Percentiles rank a stretch among this genome's conserved stretches.
Conservation (phyloP, 2,329 filamentous ascomycete species). For the Arachnopeziza araneosa region DNA sequence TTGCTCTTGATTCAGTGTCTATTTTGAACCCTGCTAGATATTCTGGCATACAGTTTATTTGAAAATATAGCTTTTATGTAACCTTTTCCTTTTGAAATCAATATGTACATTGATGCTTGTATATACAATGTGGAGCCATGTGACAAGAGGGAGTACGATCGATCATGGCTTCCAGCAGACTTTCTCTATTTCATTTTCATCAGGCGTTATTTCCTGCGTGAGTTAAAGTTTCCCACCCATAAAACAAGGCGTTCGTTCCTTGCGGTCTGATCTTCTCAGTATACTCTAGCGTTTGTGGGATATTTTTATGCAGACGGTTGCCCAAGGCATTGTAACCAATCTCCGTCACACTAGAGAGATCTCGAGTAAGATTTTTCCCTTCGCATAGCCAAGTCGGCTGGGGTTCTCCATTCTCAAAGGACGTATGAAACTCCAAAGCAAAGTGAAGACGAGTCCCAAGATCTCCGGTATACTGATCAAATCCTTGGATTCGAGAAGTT, state of each 20-base stretch:
- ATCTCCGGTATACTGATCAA: slow-evolving; percentile 21
- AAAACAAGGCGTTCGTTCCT: slow-evolving; percentile 10
- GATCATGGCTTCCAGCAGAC: neutral
- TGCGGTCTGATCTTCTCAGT: slow-evolving; percentile 6
- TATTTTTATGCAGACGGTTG: slow-evolving; percentile 15
- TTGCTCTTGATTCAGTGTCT: no score
- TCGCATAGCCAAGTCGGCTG: slow-evolving; percentile 13
- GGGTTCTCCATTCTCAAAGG: slow-evolving; percentile 1
- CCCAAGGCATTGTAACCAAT: slow-evolving; percentile 26
- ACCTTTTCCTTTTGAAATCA: no score
- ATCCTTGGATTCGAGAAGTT: slow-evolving; percentile 27
- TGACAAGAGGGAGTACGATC: no score
- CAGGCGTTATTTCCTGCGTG: slow-evolving; percentile 7
- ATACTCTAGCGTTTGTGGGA: slow-evolving; percentile 22
- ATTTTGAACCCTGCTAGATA: no score
- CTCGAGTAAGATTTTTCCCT: slow-evolving; percentile 12
- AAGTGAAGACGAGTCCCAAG: slow-evolving; percentile 20
- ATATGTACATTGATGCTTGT: no score
- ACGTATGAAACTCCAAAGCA: slow-evolving; percentile 23
- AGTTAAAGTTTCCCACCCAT: slow-evolving; percentile 13
- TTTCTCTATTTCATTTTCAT: neutral
- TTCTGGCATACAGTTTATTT: no score
- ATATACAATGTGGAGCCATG: no score
- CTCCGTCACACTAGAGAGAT: slow-evolving; percentile 21
- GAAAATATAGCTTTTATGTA: no score